A percentile compares a stretch with the other conserved stretches of the same genome.
Conservation (phyloP, 2,329 filamentous ascomycete species). For the Beauveria bassiana region DNA sequence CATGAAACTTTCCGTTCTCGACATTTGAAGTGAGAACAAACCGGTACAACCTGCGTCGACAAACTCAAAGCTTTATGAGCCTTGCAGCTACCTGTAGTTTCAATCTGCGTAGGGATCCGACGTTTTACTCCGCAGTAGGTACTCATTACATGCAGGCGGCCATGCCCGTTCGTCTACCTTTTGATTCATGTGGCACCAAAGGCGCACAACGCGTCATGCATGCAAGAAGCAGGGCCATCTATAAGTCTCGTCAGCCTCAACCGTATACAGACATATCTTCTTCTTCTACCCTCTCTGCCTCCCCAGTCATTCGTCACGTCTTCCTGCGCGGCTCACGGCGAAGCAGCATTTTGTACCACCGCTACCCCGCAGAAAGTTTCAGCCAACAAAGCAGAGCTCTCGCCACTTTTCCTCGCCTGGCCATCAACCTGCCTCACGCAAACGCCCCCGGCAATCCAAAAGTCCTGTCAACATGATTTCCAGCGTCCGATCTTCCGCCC, state of each 20-base stretch:
- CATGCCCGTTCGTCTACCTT: not conserved
- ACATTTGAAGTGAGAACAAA: too few relatives aligned
- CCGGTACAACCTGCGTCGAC: too few relatives aligned
- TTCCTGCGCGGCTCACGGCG: not conserved
- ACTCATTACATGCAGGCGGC: too few relatives aligned
- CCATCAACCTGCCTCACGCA: not conserved
- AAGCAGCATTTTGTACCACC: not conserved
- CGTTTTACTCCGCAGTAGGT: too few relatives aligned
- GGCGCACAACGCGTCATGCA: not conserved
- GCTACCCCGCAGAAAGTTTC: constrained; percentile 3
- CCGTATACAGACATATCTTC: not conserved
- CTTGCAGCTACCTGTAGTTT: too few relatives aligned
- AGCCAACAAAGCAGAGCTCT: not conserved
- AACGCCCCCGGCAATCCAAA: not conserved
- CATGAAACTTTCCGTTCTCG: too few relatives aligned
- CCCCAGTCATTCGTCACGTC: too few relatives aligned
- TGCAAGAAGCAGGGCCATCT: not conserved
- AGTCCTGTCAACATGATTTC: not conserved
- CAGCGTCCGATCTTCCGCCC: not conserved
- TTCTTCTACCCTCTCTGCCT: not conserved
- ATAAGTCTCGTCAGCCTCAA: not conserved
- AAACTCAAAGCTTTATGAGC: too few relatives aligned
- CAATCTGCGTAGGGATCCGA: too few relatives aligned
- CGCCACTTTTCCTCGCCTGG: constrained; percentile 1
- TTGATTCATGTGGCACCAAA: not conserved